Conservation (phyloP, 129 eudicot genomes). For the Pittosporum tobira region DNA sequence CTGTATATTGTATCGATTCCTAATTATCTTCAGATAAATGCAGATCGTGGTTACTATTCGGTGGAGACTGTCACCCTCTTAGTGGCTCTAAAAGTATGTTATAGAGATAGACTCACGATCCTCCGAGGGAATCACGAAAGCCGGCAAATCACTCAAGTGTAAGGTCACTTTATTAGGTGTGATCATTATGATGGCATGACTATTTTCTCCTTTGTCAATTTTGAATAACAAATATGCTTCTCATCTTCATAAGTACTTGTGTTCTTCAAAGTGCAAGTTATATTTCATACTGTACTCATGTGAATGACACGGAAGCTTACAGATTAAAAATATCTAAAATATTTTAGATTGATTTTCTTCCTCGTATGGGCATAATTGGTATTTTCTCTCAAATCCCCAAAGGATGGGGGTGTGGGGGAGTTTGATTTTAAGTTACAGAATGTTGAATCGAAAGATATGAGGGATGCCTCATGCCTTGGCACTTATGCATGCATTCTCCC, state of each 20-base stretch:
- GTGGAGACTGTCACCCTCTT: conserved; percentile 85
- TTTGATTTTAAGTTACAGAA: too few relatives aligned
- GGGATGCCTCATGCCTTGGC: too few relatives aligned
- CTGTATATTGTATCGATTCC: not conserved
- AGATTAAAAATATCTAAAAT: too few relatives aligned
- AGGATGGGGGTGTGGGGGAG: too few relatives aligned
- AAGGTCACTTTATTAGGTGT: conserved; percentile 23
- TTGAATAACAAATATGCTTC: not conserved
- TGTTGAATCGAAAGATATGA: too few relatives aligned
- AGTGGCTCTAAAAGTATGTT: conserved; percentile 83
- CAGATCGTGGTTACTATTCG: conserved; percentile 96
- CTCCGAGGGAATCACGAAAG: conserved; percentile 91
- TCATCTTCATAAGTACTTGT: not conserved
- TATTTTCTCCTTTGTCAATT: not conserved
- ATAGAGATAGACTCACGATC: conserved; percentile 81
- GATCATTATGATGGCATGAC: not conserved
- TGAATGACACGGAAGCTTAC: conserved; percentile 8
- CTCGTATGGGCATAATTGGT: too few relatives aligned
- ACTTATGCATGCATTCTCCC: too few relatives aligned
- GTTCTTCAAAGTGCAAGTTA: conserved; percentile 5
- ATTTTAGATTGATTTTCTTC: too few relatives aligned
- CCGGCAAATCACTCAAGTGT: conserved; percentile 91
- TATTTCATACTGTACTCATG: conserved; percentile 3
- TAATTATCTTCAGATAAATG: conserved; percentile 1
- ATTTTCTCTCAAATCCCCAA: too few relatives aligned